Evolutionary conservation across 257 asterid species (phyloP), one percentile per base, ranked within the genome.

Genomic region (Echites panduratus): DNA sequence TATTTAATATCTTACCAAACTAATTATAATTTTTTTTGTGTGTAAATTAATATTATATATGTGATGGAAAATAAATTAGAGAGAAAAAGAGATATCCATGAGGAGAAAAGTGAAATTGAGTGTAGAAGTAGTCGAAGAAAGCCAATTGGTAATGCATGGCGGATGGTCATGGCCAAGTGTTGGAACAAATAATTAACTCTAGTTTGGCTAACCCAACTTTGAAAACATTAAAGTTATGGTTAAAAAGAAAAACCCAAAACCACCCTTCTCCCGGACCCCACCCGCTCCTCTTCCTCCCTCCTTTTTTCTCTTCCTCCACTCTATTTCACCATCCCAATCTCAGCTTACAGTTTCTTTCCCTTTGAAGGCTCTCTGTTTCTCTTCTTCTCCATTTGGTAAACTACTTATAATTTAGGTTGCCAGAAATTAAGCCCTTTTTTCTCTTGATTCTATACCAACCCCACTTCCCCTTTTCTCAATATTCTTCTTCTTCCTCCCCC

Each of bases 91-190:
- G 72, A 75, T 80, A 68, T 76, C 80, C 58, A 73, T 40, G 73
- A 9, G 49, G 70, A 75, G 3, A 70, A 41, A 78, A 76, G 73
- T 70, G 54, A 44, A 77, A 50, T 32, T 61, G 69, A 6, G 16
- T 26, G 32, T 32, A 1, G 38, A 32, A 6, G 48, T 53, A 72
- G 4, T 14, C 19, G 66, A 49, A 54, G 47, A 32, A 68, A 76
- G 83, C 80, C 87, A 83, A 82, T 85, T 82, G 89, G 87, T 71
- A 76, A 43, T 78, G 86, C 85, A 84, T 87, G 86, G 87, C 86
- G 79, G 82, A 59, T 48, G 44, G 62, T 16, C 59, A 56, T 63
- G 76, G 86, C 87, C 92, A 89, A 84, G 88, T 85, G 95, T 89
- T 82, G 67, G 70, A n/a, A 61, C 43, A 77, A 48, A 48, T n/a